Conservation (phyloP, 805 yeast genomes). For the Kurtzmaniella fragi region DNA sequence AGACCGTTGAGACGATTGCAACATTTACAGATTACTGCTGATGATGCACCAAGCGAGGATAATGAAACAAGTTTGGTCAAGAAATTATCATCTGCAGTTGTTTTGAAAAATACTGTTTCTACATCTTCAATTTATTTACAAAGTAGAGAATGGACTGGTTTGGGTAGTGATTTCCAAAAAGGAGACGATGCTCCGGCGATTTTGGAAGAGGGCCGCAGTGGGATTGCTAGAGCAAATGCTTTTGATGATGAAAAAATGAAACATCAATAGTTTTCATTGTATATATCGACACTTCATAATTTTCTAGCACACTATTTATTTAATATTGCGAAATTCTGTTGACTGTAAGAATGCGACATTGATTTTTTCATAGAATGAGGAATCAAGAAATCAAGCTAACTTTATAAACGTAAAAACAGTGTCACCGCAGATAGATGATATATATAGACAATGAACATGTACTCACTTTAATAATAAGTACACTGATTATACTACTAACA, state of each 20-base stretch:
- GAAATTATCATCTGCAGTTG: conserved; percentile 52
- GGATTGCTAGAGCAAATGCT: conserved; percentile 86
- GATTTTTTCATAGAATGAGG: no score
- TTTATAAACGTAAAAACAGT: no score
- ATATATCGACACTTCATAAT: no score
- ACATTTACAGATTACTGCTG: conserved; percentile 58
- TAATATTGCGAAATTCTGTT: no score
- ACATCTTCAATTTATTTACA: conserved; percentile 81
- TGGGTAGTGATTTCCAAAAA: conserved; percentile 72
- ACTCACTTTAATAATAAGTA: no score
- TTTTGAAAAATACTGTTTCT: conserved; percentile 74
- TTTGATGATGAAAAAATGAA: conserved; percentile 15
- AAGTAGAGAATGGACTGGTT: conserved; percentile 76
- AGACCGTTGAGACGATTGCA: conserved; percentile 67
- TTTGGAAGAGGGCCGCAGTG: conserved; percentile 77
- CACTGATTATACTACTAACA: no score
- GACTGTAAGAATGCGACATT: no score
- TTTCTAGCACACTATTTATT: no score
- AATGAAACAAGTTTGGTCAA: conserved; percentile 42
- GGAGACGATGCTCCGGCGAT: conserved; percentile 49
- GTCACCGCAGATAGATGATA: no score
- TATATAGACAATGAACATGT: no score
- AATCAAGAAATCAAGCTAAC: no score
- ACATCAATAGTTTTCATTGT: neutral
- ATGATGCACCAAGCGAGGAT: conserved; percentile 14